Base-by-base conservation (phyloP, 768 basidiomycete genomes). In the Mycena albidolilacea region DNA sequence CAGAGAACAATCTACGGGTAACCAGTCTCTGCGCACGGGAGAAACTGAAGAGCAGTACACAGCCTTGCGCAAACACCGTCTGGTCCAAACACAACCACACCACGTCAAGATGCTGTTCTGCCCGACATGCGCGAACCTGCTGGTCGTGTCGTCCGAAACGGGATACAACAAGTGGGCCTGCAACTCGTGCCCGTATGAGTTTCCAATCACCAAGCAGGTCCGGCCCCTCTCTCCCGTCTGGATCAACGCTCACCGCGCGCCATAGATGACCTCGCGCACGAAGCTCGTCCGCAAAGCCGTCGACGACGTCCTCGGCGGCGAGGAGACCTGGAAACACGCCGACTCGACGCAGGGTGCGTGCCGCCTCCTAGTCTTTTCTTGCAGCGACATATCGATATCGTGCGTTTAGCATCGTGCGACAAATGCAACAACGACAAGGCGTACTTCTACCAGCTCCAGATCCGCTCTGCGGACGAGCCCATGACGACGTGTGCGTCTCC, bases 361-460 rank as follows among this genome's bases (percentile, higher is more conserved):
- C 30, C 30, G 87, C 21, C 14, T 21, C 30, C 30, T 3, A 30
- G 30, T 30, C 30, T 14, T 12, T 1, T 48, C 35, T 35, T 50
- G 77, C 1, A 39, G 11, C 14, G 37, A 38, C 38, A 70, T 44
- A 57, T 50, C 30, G 19, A 35, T 52, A 46, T 17, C 44, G 37
- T 38, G 41, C 38, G 60, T 21, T 0, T 69, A 91, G 90, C 90
- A 17, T 85, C 82, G 9, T 91, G 90, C 78, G 86, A 86, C 61
- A 96, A 96, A 77, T 99, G 97, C 81, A 97, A 97, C 79, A 86
- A 92, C 79, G 87, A 89, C 58, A 85, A 91, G 60, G 97, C 97
- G 5, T 98, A 97, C 82, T 99, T 95, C 84, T 95, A 97, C 80
- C 97, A 98, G 85, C 85, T 99, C 15, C 98, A 99, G 81, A 99